phyloP scores from a whole-genome alignment of 208 protist genomes.

The Leptomonas seymouri region DNA sequence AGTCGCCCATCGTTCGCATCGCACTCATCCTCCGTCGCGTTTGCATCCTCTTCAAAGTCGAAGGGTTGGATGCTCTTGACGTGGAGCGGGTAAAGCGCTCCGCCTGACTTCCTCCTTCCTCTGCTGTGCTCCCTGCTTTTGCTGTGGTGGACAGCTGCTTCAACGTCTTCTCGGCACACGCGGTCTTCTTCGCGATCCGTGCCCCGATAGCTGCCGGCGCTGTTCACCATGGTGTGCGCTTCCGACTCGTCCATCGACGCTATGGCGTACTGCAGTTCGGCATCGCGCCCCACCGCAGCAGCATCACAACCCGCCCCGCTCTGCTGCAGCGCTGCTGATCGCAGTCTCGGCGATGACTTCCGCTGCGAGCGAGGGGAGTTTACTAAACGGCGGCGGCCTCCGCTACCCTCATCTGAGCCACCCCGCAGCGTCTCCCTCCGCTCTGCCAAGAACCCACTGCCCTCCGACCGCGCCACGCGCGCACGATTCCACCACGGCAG shows the following conservation, averaged over 20 bases:
- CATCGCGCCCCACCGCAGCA: neutral
- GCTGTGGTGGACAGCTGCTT: neutral
- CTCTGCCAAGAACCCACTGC: slow-evolving; percentile 6
- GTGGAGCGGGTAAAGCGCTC: neutral
- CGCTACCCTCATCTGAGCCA: neutral
- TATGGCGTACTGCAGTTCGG: neutral
- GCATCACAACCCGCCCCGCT: neutral
- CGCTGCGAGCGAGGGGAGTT: neutral
- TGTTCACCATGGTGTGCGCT: neutral
- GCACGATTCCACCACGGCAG: slow-evolving; percentile 33
- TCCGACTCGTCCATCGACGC: neutral
- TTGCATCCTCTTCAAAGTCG: neutral
- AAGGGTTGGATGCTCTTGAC: slow-evolving; percentile 1
- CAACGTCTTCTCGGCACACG: neutral
- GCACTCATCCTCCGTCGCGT: too few relatives aligned
- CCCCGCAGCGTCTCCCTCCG: too few relatives aligned
- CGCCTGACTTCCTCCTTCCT: neutral
- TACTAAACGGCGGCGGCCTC: neutral
- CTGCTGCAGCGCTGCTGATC: neutral
- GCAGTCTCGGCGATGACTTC: neutral
- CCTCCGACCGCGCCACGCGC: slow-evolving; percentile 3
- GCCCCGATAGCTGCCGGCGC: too few relatives aligned
- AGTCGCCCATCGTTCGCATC: neutral
- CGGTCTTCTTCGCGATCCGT: neutral
- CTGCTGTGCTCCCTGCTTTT: neutral